Evolutionary conservation across 1,284 basidiomycete species (phyloP).

Genomic region (Cutaneotrichosporon mucoides): DNA sequence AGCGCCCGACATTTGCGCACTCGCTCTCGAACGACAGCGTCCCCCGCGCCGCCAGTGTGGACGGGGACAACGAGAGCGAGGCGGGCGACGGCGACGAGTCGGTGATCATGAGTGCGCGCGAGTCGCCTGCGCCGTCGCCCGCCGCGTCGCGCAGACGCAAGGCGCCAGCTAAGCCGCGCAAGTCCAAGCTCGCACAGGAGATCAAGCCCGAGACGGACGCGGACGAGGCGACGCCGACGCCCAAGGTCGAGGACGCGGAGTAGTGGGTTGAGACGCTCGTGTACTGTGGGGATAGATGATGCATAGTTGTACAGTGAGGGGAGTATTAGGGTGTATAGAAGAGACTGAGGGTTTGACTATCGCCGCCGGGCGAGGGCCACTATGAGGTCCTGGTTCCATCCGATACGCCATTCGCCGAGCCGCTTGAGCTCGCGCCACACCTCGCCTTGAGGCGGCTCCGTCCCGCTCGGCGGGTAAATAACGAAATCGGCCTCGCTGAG

Average conservation of each 20-base stretch:
- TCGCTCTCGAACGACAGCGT: conserved; percentile 20
- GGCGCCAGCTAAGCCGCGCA: conserved; percentile 27
- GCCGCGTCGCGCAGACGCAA: conserved; percentile 10
- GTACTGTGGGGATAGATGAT: background rate
- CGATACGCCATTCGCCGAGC: conserved; percentile 58
- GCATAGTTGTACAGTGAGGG: conserved; percentile 17
- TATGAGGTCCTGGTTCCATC: conserved; percentile 50
- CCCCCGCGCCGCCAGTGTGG: conserved; percentile 7
- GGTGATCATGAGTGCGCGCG: conserved; percentile 5
- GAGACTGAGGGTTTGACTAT: background rate
- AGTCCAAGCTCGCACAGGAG: conserved; percentile 44
- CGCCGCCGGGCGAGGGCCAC: conserved; percentile 47
- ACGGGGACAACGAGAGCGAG: conserved; percentile 24
- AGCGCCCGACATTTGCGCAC: conserved; percentile 15
- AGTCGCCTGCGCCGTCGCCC: conserved; percentile 14
- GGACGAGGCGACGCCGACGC: background rate
- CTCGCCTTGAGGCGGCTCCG: conserved; percentile 37
- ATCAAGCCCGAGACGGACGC: conserved; percentile 20
- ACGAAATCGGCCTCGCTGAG: conserved; percentile 83
- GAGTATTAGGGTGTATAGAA: background rate
- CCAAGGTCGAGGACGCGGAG: background rate
- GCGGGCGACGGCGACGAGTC: conserved; percentile 30
- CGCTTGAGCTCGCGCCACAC: conserved; percentile 80
- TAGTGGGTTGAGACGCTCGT: background rate
- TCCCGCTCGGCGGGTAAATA: conserved; percentile 61